These are phyloP conservation scores for Diaporthe citriasiana DNA, from an alignment of 2,329 filamentous ascomycete species.

Conservation along the genomic window DNA sequence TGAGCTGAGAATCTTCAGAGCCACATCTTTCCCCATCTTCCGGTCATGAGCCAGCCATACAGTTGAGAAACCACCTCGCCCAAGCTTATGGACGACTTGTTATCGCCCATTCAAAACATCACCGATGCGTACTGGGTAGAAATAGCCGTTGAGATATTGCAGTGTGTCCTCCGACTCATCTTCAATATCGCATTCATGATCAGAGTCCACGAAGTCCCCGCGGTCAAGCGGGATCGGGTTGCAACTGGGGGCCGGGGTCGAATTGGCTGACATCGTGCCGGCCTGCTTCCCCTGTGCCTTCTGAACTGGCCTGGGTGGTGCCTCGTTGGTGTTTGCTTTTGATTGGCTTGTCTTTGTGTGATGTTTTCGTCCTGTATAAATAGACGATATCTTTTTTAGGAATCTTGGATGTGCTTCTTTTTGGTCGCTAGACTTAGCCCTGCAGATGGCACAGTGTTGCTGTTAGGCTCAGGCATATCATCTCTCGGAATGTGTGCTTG, in stretches of 20 bases:
- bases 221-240: not conserved
- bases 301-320: not conserved
- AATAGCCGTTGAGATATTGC: not conserved
- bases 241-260: not conserved
- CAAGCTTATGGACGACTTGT: constrained; percentile 5
- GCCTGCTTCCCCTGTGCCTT: not conserved
- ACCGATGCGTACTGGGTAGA: constrained; percentile 6
- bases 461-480: not conserved
- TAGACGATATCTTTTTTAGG: not conserved
- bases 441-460: not conserved
- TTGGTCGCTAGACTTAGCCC: not conserved
- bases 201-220: not conserved
- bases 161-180: constrained; percentile 7
- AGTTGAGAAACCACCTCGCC: constrained; percentile 1
- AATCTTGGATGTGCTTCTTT: not conserved
- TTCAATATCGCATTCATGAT: constrained; percentile 7
- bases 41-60: constrained; percentile 15
- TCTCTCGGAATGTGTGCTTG: not conserved
- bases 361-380: not conserved
- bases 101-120: not conserved
- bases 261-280: not conserved
- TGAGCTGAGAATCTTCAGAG: constrained; percentile 5
- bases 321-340: not conserved
- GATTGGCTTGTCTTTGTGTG: not conserved
- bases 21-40: not conserved